Evolutionary conservation across 2,329 filamentous ascomycete genomes (phyloP).

Genomic region (Arthroderma uncinatum): DNA sequence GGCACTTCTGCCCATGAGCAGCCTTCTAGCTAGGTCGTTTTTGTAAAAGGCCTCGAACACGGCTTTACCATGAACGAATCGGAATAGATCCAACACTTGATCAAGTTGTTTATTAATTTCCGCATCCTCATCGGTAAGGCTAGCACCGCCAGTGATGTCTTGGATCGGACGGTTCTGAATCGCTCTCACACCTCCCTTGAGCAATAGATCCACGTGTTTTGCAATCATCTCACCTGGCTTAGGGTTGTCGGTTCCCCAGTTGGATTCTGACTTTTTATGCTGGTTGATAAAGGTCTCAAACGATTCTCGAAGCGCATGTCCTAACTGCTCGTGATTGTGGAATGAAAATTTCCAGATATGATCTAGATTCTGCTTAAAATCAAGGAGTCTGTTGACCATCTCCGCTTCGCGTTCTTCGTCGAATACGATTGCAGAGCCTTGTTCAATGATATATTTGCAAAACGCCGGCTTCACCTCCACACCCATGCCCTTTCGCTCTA

Average conservation of each 20-base stretch:
- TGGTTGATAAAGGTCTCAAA: slow-evolving; percentile 92
- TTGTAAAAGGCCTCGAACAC: slow-evolving; percentile 99
- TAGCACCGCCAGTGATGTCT: slow-evolving; percentile 41
- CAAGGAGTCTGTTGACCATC: slow-evolving; percentile 75
- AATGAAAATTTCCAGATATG: slow-evolving; percentile 67
- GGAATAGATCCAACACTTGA: slow-evolving; percentile 84
- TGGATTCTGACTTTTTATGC: slow-evolving; percentile 55
- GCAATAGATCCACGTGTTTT: slow-evolving; percentile 83
- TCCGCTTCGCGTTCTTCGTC: slow-evolving; percentile 67
- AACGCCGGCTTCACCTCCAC: slow-evolving; percentile 61
- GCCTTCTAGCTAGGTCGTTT: slow-evolving; percentile 77
- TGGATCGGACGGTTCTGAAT: slow-evolving; percentile 59
- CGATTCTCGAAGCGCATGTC: slow-evolving; percentile 67
- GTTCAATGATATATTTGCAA: slow-evolving; percentile 62
- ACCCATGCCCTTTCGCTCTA: slow-evolving; percentile 61
- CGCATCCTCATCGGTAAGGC: slow-evolving; percentile 73
- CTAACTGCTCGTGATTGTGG: slow-evolving; percentile 61
- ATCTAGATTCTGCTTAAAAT: slow-evolving; percentile 70
- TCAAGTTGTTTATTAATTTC: slow-evolving; percentile 88
- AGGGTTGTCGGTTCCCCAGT: slow-evolving; percentile 71
- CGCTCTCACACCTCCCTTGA: slow-evolving; percentile 77
- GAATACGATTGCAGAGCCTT: slow-evolving; percentile 67
- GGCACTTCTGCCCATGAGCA: slow-evolving; percentile 85
- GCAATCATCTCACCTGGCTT: slow-evolving; percentile 99
- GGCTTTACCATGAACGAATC: slow-evolving; percentile 93